Percentiles rank a stretch among this genome's conserved stretches.
These are phyloP conservation scores for Proliferodiscus dingleyae DNA, from an alignment of 2,329 filamentous ascomycete genomes.

Conservation along the genomic window DNA sequence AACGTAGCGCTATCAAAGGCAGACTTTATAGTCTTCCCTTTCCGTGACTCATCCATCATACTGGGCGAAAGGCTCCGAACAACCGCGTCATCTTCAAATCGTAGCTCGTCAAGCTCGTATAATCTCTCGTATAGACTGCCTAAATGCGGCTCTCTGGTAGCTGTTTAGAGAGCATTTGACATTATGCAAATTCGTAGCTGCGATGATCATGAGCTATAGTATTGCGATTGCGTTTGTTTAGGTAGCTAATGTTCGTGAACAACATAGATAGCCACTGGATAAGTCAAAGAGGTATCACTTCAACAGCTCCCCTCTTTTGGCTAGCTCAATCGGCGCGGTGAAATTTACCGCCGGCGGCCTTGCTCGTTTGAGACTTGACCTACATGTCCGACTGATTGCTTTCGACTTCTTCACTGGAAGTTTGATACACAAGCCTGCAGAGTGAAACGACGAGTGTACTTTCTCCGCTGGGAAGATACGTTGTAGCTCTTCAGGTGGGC, in stretches of 20 bases:
- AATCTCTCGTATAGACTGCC: not conserved
- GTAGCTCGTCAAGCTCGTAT: not conserved
- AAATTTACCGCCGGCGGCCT: not conserved
- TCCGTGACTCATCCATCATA: slow-evolving; percentile 39
- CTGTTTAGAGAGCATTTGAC: not conserved
- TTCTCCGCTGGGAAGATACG: no score
- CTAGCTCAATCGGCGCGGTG: not conserved
- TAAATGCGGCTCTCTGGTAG: no score
- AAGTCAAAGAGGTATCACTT: no score
- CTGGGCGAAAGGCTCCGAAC: slow-evolving; percentile 2
- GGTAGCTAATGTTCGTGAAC: no score
- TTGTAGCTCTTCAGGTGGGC: not conserved
- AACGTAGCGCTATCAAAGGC: slow-evolving; percentile 86
- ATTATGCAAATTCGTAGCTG: not conserved
- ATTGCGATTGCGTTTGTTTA: not conserved
- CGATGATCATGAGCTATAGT: not conserved
- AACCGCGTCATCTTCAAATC: slow-evolving; percentile 19
- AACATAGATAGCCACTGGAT: no score
- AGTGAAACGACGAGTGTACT: no score
- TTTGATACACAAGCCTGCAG: no score
- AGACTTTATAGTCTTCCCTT: slow-evolving; percentile 56
- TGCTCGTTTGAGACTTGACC: not conserved
- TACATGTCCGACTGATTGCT: not conserved
- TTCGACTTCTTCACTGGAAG: not conserved
- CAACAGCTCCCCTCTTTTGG: not conserved